Evolutionary conservation across 192 early-diverging fungal genomes (phyloP).

Genomic region (Coemansia asiatica): DNA sequence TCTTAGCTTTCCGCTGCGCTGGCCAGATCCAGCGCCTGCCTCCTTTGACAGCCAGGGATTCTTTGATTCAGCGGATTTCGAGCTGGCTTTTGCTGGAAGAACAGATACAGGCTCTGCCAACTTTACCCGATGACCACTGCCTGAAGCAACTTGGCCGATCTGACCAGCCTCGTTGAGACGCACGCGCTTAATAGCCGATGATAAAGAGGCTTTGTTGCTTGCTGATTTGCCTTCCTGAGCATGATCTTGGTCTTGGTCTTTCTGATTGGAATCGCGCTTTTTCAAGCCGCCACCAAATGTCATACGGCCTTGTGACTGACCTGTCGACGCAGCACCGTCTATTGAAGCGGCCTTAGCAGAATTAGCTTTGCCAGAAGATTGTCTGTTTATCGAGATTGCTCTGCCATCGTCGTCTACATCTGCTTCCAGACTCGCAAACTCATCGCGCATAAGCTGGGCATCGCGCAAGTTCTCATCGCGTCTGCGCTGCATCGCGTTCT

Average conservation of each 20-base stretch:
- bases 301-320: conserved; percentile 40
- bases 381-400: conserved; percentile 16
- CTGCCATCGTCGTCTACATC: conserved; percentile 36
- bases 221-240: conserved; percentile 1
- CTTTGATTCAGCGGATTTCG: conserved; percentile 19
- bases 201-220: too few species aligned
- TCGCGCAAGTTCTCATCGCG: conserved; percentile 51
- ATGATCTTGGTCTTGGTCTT: conserved; percentile 29
- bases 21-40: conserved; percentile 26
- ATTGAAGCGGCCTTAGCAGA: not conserved
- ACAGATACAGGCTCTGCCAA: conserved; percentile 61
- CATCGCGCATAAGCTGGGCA: conserved; percentile 33
- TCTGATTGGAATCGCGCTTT: conserved; percentile 5
- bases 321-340: too few species aligned
- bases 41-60: conserved; percentile 82
- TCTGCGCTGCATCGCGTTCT: conserved; percentile 68
- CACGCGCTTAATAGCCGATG: too few species aligned
- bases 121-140: conserved; percentile 56
- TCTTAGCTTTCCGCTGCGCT: conserved; percentile 53
- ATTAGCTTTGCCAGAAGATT: not conserved
- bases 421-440: conserved; percentile 43
- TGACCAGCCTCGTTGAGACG: conserved; percentile 57
- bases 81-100: conserved; percentile 9
- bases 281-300: conserved; percentile 39
- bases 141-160: conserved; percentile 54